Base-by-base conservation (phyloP, 805 yeast genomes). In the Wickerhamomyces rabaulensis region DNA sequence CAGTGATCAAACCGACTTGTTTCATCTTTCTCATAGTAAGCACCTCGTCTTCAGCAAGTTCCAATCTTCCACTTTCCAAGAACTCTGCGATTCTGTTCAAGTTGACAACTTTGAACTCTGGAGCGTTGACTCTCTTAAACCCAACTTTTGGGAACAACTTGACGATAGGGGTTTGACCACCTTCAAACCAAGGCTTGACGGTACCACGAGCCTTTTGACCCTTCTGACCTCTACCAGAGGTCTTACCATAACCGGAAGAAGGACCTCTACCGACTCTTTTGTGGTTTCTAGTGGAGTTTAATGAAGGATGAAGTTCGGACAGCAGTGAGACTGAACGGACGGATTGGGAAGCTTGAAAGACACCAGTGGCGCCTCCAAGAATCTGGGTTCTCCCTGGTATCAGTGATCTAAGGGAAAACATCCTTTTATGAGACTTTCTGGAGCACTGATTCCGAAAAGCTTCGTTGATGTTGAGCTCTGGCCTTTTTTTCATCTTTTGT, bases 201-300 rank as follows among this genome's bases (percentile, higher is more conserved):
- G 83, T 79, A 35, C 92, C 87, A 69, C 98, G 80, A 10, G 98
- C 97, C 70, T 92, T 92, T 66, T 92, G 98, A 80, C 99, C 99
- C 71, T 94, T 94, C 61, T 88, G 96, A 74, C 99, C 99, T 66
- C 98, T 78, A 42, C 96, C 96, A 7, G 97, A 81, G 4, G 98
- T 94, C 68, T 92, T 91, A 71, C 99, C 99, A 54, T 78, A 74
- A 19, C 90, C 89, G 33, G 95, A 84, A 38, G 95, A 90, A 21
- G 96, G 96, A 70, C 98, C 98, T 72, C 99, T 82, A 68, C 99
- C 99, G 12, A 92, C 74, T 66, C 97, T 77, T 61, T 82, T 87
- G 60, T 74, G 75, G 16, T 73, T 65, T 43, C 69, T 71, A 38
- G 80, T 82, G 0, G 92, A 80, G 40, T 84, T 82, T 37, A 72